Base-by-base conservation (phyloP, 805 yeast genomes). In the Candida broadrunensis region DNA sequence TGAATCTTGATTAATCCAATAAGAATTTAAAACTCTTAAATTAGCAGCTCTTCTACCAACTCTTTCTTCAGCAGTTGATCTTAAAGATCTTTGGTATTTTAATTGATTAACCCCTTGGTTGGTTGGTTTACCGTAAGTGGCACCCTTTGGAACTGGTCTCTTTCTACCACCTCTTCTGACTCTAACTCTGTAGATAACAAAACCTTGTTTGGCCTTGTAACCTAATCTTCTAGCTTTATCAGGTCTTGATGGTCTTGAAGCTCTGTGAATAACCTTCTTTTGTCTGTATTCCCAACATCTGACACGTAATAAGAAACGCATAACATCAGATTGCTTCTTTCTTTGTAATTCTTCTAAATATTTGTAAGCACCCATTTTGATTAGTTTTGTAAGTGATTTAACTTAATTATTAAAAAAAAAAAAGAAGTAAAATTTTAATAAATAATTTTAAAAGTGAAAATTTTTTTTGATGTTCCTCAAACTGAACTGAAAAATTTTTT, bases 241-340 rank as follows among this genome's bases (percentile, higher is more conserved):
- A 76, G 99, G 99, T 79, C 98, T 90, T 61, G 97, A 85, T 66
- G 99, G 99, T 76, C 91, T 88, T 46, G 95, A 63, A 61, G 97
- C 97, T 77, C 99, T 86, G 97, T 93, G 98, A 77, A 93, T 85
- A 60, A 90, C 98, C 68, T 80, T 84, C 82, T 85, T 84, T 81
- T 93, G 99, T 82, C 99, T 90, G 96, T 89, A 93, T 80, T 93
- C 99, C 99, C 99, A 93, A 81, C 97, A 93, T 88, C 99, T 88
- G 83, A 93, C 96, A 77, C 99, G 86, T 79, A 86, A 87, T 70
- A 93, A 81, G 88, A 93, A 93, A 80, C 99, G 88, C 80, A 87
- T 80, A 67, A 93, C 97, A 78, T 93, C 99, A 70, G 97, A 89
- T 83, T 93, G 99, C 85, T 93, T 93, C 95, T 93, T 93, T 84